Evolutionary conservation across 352 stramenopile genomes (phyloP).

Genomic region (Globisporangium cylindrosporum): DNA sequence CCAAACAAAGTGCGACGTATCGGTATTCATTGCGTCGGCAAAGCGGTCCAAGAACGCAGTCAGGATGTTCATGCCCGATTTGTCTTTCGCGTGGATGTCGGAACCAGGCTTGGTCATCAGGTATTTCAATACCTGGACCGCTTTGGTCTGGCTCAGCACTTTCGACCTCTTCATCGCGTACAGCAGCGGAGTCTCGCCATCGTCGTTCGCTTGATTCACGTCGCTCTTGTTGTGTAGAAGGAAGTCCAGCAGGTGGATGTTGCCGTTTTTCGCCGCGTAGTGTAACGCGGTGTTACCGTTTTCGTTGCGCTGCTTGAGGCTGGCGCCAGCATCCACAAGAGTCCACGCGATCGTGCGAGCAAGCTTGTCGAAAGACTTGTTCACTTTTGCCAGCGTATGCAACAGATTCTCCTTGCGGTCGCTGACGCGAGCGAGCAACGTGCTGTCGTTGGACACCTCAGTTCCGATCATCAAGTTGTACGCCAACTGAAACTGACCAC

Average conservation of each 20-base stretch:
- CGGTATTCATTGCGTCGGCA: slow-evolving; percentile 22
- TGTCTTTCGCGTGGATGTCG: slow-evolving; percentile 44
- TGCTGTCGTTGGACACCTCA: slow-evolving; percentile 41
- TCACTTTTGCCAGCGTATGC: slow-evolving; percentile 57
- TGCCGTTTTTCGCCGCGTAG: slow-evolving; percentile 49
- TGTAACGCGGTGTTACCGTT: slow-evolving; percentile 53
- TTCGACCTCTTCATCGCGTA: slow-evolving; percentile 52
- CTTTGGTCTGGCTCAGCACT: slow-evolving; percentile 19
- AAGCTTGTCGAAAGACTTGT: slow-evolving; percentile 53
- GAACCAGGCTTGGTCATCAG: slow-evolving; percentile 33
- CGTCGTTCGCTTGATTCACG: slow-evolving; percentile 39
- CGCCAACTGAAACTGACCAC: slow-evolving; percentile 68
- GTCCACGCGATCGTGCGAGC: slow-evolving; percentile 62
- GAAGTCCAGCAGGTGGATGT: slow-evolving; percentile 69
- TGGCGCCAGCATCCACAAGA: slow-evolving; percentile 52
- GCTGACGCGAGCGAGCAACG: slow-evolving; percentile 42
- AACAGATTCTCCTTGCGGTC: slow-evolving; percentile 48
- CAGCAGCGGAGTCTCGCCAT: slow-evolving; percentile 50
- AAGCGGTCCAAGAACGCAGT: slow-evolving; percentile 60
- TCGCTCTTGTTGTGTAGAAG: slow-evolving; percentile 55
- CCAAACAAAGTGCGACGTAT: slow-evolving; percentile 35
- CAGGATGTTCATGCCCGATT: slow-evolving; percentile 44
- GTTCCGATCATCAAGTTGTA: slow-evolving; percentile 61
- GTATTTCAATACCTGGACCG: slow-evolving; percentile 43
- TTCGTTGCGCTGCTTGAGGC: slow-evolving; percentile 24